phyloP scores from a whole-genome alignment of 345 rosid species.

The Populus tremula region DNA sequence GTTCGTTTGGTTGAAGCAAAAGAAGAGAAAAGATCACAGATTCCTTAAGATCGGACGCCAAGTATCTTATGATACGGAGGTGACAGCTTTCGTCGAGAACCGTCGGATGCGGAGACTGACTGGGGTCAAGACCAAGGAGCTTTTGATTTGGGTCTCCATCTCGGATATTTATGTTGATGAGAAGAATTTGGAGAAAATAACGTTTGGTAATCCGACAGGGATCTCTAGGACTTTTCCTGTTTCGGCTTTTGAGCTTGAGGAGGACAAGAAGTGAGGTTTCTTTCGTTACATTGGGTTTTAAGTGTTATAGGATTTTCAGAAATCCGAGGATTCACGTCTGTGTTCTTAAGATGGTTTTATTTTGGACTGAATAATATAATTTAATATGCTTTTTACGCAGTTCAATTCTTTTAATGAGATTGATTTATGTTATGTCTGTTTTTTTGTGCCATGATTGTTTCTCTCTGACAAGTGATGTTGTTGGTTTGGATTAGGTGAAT shows the following conservation, averaged over 20 bases:
- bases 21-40: conserved; percentile 37
- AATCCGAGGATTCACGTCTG: no score
- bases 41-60: conserved; percentile 37
- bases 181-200: conserved; percentile 33
- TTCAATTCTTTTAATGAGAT: no score
- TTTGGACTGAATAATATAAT: no score
- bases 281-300: not conserved
- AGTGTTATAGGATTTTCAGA: no score
- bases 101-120: conserved; percentile 44
- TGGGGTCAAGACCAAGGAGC: conserved; percentile 57
- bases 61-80: conserved; percentile 49
- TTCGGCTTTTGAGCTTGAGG: conserved; percentile 47
- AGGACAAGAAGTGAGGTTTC: not conserved
- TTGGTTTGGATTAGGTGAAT: no score
- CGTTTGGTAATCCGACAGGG: conserved; percentile 45
- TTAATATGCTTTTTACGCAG: no score
- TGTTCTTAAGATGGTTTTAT: no score
- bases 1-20: conserved; percentile 62
- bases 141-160: conserved; percentile 53
- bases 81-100: conserved; percentile 51
- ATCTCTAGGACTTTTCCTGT: conserved; percentile 52
- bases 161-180: conserved; percentile 46
- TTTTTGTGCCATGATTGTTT: no score
- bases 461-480: no score
- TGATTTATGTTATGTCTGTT: no score